A percentile compares a stretch with the other conserved stretches of the same genome.
Evolutionary conservation across 129 eudicot genomes (phyloP).

Genomic region (Silybum marianum): DNA sequence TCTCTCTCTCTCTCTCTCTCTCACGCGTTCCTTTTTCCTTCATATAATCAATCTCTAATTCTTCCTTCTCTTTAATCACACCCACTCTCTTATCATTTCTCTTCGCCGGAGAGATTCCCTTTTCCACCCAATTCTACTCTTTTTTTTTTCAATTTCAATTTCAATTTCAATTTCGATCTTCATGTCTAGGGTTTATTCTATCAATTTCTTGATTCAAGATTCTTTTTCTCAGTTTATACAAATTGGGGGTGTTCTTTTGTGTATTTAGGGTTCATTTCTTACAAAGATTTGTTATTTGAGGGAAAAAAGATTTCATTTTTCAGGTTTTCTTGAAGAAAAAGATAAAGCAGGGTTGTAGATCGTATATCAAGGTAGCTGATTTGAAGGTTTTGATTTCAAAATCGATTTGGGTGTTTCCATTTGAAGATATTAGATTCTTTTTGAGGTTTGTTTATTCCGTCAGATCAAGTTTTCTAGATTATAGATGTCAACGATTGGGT

Average conservation of each 20-base stretch:
- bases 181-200: constrained; percentile 16
- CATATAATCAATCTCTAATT: constrained; percentile 11
- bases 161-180: constrained; percentile 7
- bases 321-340: constrained; percentile 5
- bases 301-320: constrained; percentile 6
- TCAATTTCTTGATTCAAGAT: constrained; percentile 28
- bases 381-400: neutral
- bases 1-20: constrained; percentile 32
- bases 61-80: constrained; percentile 10
- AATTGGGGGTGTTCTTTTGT: constrained; percentile 2
- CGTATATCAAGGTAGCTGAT: neutral
- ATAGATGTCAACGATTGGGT: constrained; percentile 57
- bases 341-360: neutral
- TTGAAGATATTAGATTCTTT: neutral
- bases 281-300: neutral
- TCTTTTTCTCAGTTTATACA: constrained; percentile 28
- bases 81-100: constrained; percentile 17
- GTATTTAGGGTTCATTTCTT: constrained; percentile 18
- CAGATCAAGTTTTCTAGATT: neutral
- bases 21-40: constrained; percentile 41
- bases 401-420: neutral
- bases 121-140: constrained; percentile 25
- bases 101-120: constrained; percentile 36
- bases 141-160: neutral
- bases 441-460: neutral